Evolutionary conservation across 75 land plant species (phyloP), one percentile per base, ranked within the genome.

Genomic region (Chamaecyparis obtusa): DNA sequence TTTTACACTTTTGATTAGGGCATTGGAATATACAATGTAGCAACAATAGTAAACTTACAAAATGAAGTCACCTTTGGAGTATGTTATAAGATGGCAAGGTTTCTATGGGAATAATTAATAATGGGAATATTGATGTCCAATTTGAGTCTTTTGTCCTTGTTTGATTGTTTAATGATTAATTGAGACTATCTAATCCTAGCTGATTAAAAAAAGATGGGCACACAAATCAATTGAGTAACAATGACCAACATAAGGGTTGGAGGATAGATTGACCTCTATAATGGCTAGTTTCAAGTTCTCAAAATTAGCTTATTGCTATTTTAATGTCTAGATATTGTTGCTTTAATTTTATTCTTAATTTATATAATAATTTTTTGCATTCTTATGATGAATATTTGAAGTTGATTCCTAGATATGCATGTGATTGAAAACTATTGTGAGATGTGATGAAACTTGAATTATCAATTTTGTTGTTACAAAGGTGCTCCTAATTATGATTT

Each of bases 1-100:
- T 80, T 80, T 80, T 80, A 44, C 83, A 80, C 83, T 80, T 80
- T 80, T 80, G 83, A 80, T 44, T 80, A 80, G 51, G 83, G 51
- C 83, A 27, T 80, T 48, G 30, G 48, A 80, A 80, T 80, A 80
- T 80, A 80, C 43, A 41, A 79, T 24, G 83, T 79, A 79, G 27
- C 48, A 46, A 79, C 83, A 79, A 27, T 48, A 17, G n/a, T 41
- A 79, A 27, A 79, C 48, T 79, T 79, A 79, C 83, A 79, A 48
- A 79, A 43, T 49, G 24, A 80, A 80, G 39, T 48, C 21, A 44
- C 51, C 83, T 80, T 49, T n/a, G 48, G 41, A 80, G 83, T 44
- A 44, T 44, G 51, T 44, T 44, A 80, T 13, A 77, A 77, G 11
- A 80, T 44, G 83, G 51, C 83, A 80, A 80, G 83, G 49, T 80